Evolutionary conservation across 495 filamentous ascomycete species (phyloP).

Genomic region (Amniculicola lignicola): DNA sequence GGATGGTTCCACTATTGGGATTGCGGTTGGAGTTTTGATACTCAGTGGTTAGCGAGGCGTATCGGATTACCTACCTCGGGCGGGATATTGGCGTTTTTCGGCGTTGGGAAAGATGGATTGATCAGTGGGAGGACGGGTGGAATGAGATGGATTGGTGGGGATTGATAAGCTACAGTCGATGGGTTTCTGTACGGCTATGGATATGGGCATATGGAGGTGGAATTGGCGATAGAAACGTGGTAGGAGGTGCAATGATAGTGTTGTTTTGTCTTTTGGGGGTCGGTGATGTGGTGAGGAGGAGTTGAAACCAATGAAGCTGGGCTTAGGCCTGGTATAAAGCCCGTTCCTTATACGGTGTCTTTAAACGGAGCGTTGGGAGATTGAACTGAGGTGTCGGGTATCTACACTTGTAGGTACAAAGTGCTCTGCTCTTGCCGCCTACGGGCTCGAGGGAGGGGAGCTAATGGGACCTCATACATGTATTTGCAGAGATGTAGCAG

Average conservation of each 20-base stretch:
- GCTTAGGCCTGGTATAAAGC: neutral
- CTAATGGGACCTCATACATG: too few species aligned
- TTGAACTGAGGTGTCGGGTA: neutral
- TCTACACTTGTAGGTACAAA: too few species aligned
- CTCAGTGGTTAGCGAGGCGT: conserved; percentile 8
- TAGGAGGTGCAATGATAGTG: neutral
- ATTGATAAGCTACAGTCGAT: neutral
- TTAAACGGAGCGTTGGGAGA: neutral
- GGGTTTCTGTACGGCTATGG: neutral
- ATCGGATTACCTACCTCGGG: neutral
- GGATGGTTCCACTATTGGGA: too few species aligned
- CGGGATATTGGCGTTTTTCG: neutral
- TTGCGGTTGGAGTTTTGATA: neutral
- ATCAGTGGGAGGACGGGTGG: too few species aligned
- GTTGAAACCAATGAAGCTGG: neutral
- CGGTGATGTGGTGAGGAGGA: neutral
- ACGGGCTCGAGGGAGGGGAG: too few species aligned
- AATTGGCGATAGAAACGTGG: neutral
- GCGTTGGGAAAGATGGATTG: neutral
- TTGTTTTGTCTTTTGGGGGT: neutral
- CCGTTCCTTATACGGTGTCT: neutral
- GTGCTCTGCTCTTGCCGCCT: too few species aligned
- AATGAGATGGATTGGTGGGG: neutral
- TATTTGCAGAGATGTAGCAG: too few species aligned
- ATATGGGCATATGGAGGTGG: neutral